phyloP scores from a whole-genome alignment of 192 early-diverging fungal species.

The Chytriomyces sp. region DNA sequence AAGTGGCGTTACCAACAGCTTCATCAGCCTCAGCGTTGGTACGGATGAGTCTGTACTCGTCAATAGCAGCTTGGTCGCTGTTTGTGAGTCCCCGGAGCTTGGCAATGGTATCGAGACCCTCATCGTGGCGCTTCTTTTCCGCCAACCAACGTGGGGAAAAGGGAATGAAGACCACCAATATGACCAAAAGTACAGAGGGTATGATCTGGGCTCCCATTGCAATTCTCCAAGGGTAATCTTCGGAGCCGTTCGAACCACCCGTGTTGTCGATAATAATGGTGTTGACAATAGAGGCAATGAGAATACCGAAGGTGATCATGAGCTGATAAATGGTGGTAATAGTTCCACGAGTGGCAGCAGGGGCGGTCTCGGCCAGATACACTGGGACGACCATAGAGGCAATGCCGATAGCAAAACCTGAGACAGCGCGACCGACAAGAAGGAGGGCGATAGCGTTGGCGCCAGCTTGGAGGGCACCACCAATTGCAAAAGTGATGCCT shows the following conservation, averaged over 20 bases:
- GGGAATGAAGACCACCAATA: constrained; percentile 75
- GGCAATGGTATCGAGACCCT: constrained; percentile 51
- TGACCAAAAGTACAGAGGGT: constrained; percentile 71
- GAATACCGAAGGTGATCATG: constrained; percentile 93
- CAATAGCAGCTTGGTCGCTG: constrained; percentile 35
- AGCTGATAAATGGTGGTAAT: constrained; percentile 75
- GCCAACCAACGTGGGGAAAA: too few relatives aligned
- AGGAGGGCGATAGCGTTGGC: constrained; percentile 66
- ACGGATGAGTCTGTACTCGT: constrained; percentile 57
- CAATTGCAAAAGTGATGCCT: constrained; percentile 69
- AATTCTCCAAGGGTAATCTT: constrained; percentile 74
- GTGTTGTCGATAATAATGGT: constrained; percentile 44
- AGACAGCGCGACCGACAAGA: constrained; percentile 75
- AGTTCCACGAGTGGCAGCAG: constrained; percentile 84
- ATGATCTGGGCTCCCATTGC: constrained; percentile 82
- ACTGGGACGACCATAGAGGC: constrained; percentile 50
- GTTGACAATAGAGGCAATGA: too few relatives aligned
- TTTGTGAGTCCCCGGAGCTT: constrained; percentile 44
- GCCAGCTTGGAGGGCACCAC: too few relatives aligned
- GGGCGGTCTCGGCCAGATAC: constrained; percentile 77
- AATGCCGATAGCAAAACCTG: constrained; percentile 80
- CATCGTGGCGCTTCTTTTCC: too few relatives aligned
- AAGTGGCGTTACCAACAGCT: constrained; percentile 53
- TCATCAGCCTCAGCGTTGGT: constrained; percentile 53
- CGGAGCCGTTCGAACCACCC: constrained; percentile 36